Conservation (phyloP, 371 early-diverging fungal genomes). For the Lichtheimia corymbifera region DNA sequence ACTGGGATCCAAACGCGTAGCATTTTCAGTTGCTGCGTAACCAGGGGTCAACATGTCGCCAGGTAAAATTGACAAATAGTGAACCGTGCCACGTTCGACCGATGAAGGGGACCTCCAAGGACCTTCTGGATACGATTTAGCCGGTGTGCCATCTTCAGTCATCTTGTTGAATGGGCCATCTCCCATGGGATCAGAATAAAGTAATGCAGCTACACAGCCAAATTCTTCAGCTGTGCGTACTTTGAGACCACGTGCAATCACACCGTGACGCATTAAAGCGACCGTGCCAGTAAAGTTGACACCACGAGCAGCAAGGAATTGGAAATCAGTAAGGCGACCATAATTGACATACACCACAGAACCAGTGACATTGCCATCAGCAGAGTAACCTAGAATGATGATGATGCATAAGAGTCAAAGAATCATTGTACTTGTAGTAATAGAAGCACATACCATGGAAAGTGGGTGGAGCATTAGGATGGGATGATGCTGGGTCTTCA, state of each 20-base stretch:
- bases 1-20: constrained; percentile 47
- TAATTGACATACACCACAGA: constrained; percentile 68
- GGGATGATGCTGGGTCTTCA: constrained; percentile 46
- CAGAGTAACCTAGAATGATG: constrained; percentile 44
- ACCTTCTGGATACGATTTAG: constrained; percentile 60
- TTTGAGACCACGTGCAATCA: constrained; percentile 56
- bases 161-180: constrained; percentile 32
- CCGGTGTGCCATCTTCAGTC: constrained; percentile 9
- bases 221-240: constrained; percentile 59
- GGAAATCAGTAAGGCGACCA: constrained; percentile 60
- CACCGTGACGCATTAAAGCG: constrained; percentile 63
- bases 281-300: constrained; percentile 50
- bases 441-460: constrained; percentile 51
- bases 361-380: constrained; percentile 64
- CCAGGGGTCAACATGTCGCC: constrained; percentile 71
- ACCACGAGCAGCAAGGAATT: constrained; percentile 38
- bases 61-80: constrained; percentile 45
- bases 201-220: constrained; percentile 59
- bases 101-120: constrained; percentile 61
- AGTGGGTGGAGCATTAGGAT: constrained; percentile 49
- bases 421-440: too few relatives aligned
- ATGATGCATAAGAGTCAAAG: too few relatives aligned
- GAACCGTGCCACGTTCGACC: constrained; percentile 62
- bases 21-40: constrained; percentile 52
- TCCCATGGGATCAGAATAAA: constrained; percentile 37